These are phyloP conservation scores for Epicoccum nigrum DNA, from an alignment of 2,329 filamentous ascomycete genomes.

Conservation along the genomic window DNA sequence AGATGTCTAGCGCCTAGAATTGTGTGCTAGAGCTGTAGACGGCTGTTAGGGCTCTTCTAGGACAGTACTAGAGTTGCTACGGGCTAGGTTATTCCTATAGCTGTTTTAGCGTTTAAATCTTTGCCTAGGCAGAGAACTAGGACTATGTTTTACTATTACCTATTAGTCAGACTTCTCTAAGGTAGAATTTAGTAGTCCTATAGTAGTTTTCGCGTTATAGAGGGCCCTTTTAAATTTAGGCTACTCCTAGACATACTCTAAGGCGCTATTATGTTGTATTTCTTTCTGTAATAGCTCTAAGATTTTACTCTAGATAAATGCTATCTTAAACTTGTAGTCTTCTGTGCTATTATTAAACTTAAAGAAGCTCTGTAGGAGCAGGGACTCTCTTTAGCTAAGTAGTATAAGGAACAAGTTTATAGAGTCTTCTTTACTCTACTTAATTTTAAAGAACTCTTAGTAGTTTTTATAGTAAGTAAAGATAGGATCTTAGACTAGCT, in stretches of 20 bases:
- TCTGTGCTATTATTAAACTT: too few species aligned
- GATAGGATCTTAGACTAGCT: too few species aligned
- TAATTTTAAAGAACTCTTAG: too few species aligned
- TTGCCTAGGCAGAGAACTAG: background rate
- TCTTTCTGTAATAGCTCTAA: background rate
- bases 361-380: too few species aligned
- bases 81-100: background rate
- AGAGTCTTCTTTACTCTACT: too few species aligned
- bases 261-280: background rate
- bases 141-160: background rate
- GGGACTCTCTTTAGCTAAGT: too few species aligned
- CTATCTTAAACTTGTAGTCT: background rate
- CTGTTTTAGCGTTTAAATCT: background rate
- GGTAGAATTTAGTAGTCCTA: too few species aligned
- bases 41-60: background rate
- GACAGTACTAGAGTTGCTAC: too few species aligned
- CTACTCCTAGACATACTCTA: too few species aligned
- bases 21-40: background rate
- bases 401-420: too few species aligned
- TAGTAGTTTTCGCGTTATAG: background rate
- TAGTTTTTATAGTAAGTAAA: too few species aligned
- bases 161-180: background rate
- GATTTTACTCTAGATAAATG: background rate
- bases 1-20: background rate
- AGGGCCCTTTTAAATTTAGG: background rate